phyloP scores from a whole-genome alignment of 352 stramenopile species.

The Phytophthora quininea region DNA sequence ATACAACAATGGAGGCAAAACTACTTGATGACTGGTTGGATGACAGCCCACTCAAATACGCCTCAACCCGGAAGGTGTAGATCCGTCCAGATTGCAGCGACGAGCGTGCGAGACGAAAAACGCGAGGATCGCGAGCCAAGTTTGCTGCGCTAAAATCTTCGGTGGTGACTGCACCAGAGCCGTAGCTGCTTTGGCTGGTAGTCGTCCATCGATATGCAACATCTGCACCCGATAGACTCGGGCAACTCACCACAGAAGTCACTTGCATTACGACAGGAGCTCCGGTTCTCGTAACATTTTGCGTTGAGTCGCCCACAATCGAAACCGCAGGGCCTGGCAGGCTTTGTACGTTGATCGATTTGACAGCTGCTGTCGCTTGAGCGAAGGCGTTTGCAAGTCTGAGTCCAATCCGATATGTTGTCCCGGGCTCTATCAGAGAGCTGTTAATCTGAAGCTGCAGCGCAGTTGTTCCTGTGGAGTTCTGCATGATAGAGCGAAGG shows the following conservation, averaged over 20 bases:
- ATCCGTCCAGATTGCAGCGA: slow-evolving; percentile 42
- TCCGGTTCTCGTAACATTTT: slow-evolving; percentile 43
- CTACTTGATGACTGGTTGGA: slow-evolving; percentile 32
- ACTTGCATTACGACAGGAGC: slow-evolving; percentile 51
- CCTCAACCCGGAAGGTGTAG: slow-evolving; percentile 68
- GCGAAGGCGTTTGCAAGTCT: slow-evolving; percentile 67
- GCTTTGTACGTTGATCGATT: slow-evolving; percentile 44
- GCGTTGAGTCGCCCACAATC: slow-evolving; percentile 45
- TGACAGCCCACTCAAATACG: slow-evolving; percentile 38
- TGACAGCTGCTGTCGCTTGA: slow-evolving; percentile 30
- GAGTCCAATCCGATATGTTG: slow-evolving; percentile 53
- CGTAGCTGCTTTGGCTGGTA: slow-evolving; percentile 20
- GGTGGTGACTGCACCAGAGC: slow-evolving; percentile 4
- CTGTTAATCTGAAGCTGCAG: slow-evolving; percentile 55
- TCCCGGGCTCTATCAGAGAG: slow-evolving; percentile 40
- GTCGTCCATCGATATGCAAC: slow-evolving; percentile 62
- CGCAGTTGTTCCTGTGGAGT: slow-evolving; percentile 18
- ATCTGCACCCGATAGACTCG: slow-evolving; percentile 33
- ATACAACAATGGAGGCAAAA: slow-evolving; percentile 48
- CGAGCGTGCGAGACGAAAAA: slow-evolving; percentile 54
- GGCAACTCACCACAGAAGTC: slow-evolving; percentile 52
- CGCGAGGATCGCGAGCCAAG: slow-evolving; percentile 60
- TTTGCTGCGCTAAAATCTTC: slow-evolving; percentile 58
- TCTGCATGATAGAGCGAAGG: slow-evolving; percentile 41
- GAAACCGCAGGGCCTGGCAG: slow-evolving; percentile 54